Evolutionary conservation across 2,329 filamentous ascomycete species (phyloP), one percentile per base, ranked within the genome.

Genomic region (Aspergillus sp.): DNA sequence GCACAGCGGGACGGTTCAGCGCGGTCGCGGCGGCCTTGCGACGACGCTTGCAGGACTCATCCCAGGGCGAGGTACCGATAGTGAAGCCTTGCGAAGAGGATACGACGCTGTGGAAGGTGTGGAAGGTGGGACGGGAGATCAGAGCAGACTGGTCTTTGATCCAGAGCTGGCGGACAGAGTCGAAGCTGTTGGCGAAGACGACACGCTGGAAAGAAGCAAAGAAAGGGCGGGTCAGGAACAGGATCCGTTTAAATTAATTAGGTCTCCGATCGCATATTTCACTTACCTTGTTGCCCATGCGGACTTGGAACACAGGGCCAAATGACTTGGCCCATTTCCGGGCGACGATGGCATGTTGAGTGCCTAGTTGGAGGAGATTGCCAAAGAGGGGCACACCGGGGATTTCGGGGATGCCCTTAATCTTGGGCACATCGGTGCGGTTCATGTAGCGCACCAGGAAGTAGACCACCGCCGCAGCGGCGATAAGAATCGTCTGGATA

Each of bases 41-140:
- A 8, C 90, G 84, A 23, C 83, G 81, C 74, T 93, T 94, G 77
- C 89, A 91, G 2, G 87, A 91, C 54, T 92, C 90, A 63, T 93
- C 90, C 88, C 90, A 95, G 0, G 91, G 90, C 0, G 90, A 92
- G 0, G 90, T 92, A 1, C 91, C 91, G 62, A 95, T 92, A 0
- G 90, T 94, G 75, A 92, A 90, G 5, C 90, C 90, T 66, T 92
- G 88, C 0, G 88, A 90, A 36, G 83, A 86, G 1, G 90, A 92
- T 3, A 92, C 88, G 3, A 93, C 88, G 5, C 84, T 90, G 75
- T 93, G 90, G 74, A 93, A 94, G 0, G 90, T 94, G 74, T 94
- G 90, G 51, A 92, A 85, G 23, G 83, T 91, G 0, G 91, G 91
- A 2, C 91, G 85, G 0, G 89, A 92, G 68, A 92, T 91, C 60